Evolutionary conservation across 2,329 filamentous ascomycete species (phyloP).

Genomic region (Paecilomyces dactylethromorphus): DNA sequence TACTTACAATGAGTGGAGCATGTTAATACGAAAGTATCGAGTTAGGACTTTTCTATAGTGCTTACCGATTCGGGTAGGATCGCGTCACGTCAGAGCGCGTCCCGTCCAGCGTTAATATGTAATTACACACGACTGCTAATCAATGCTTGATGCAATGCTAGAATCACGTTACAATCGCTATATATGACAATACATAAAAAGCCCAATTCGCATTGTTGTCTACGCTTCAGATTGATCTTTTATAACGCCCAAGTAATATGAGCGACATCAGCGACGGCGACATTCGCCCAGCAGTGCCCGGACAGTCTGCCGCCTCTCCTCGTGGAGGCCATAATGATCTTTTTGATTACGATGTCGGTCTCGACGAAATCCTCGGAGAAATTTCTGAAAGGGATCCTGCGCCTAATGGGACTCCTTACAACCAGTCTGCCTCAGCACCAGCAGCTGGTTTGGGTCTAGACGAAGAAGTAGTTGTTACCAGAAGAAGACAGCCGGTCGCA

Average conservation of each 20-base stretch:
- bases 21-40: not conserved
- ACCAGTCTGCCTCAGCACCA: conserved; percentile 31
- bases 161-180: not conserved
- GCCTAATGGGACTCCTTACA: conserved; percentile 7
- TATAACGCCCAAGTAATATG: not conserved
- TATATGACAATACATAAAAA: not conserved
- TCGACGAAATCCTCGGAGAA: conserved; percentile 44
- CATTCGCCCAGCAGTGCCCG: not conserved
- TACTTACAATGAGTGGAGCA: not conserved
- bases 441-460: conserved; percentile 67
- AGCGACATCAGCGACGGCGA: not conserved
- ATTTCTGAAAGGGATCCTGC: conserved; percentile 14
- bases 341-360: conserved; percentile 66
- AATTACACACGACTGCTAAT: not conserved
- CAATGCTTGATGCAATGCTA: not conserved
- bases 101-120: not conserved
- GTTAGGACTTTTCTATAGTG: not conserved
- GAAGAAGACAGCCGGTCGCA: conserved; percentile 67
- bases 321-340: conserved; percentile 57
- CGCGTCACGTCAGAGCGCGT: not conserved
- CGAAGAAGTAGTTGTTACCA: conserved; percentile 75
- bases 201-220: not conserved
- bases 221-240: not conserved
- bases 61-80: not conserved
- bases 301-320: conserved; percentile 9